phyloP scores from a whole-genome alignment of 768 basidiomycete genomes.

The Mycena albidolilacea region DNA sequence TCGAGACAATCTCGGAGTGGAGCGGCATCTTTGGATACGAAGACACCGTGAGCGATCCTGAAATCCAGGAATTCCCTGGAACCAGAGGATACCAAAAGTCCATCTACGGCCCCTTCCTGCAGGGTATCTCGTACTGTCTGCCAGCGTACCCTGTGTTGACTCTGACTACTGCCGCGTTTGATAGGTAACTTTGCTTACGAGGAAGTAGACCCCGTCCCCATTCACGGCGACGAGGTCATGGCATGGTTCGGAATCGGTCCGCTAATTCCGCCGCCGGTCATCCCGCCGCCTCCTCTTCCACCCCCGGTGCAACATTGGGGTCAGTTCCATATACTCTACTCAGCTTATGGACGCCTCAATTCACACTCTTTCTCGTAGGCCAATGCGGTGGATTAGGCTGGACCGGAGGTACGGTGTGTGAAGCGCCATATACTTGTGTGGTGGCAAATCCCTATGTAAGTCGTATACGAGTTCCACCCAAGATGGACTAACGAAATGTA shows the following conservation, averaged over 20 bases:
- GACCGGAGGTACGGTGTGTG: too few species aligned
- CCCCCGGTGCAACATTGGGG: not conserved
- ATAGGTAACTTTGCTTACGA: conserved; percentile 54
- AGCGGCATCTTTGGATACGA: conserved; percentile 66
- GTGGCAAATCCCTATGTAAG: too few species aligned
- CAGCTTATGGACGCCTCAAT: too few species aligned
- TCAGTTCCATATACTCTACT: not conserved
- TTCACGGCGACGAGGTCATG: conserved; percentile 62
- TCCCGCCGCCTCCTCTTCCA: not conserved
- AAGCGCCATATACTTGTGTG: too few species aligned
- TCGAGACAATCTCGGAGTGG: conserved; percentile 65
- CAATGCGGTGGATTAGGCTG: too few species aligned
- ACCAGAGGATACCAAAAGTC: too few species aligned
- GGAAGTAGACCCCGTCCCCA: conserved; percentile 68
- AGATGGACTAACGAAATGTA: too few species aligned
- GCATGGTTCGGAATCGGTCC: conserved; percentile 60
- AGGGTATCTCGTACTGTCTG: not conserved
- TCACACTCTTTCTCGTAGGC: too few species aligned
- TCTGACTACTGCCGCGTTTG: not conserved
- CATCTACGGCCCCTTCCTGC: too few species aligned
- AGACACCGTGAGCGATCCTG: conserved; percentile 5
- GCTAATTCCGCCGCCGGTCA: conserved; percentile 28
- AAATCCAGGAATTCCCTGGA: too few species aligned
- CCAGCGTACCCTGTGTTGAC: not conserved
- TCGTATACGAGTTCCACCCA: too few species aligned